Evolutionary conservation across 108 stramenopile species (phyloP).

Genomic region (Asterionellopsis glacialis): DNA sequence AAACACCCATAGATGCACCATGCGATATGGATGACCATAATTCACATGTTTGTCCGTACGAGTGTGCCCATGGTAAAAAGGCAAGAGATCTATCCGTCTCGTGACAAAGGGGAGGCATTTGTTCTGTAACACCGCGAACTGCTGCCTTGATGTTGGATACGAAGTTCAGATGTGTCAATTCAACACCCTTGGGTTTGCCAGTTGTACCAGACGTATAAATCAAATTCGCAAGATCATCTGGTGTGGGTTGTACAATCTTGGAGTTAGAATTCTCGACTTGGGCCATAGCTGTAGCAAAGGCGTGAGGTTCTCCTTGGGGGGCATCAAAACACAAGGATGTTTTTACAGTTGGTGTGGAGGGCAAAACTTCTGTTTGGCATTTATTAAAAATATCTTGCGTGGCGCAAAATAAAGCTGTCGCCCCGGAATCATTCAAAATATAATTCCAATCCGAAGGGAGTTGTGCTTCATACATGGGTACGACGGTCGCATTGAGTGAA

Average conservation of each 20-base stretch:
- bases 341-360: constrained; percentile 61
- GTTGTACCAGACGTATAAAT: constrained; percentile 98
- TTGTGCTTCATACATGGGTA: constrained; percentile 98
- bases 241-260: constrained; percentile 42
- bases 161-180: constrained; percentile 87
- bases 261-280: constrained; percentile 25
- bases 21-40: constrained; percentile 80
- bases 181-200: constrained; percentile 93
- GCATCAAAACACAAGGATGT: constrained; percentile 73
- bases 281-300: constrained; percentile 61
- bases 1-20: constrained; percentile 85
- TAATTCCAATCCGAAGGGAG: constrained; percentile 91
- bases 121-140: constrained; percentile 54
- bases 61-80: constrained; percentile 96
- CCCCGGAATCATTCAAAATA: constrained; percentile 88
- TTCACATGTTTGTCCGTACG: constrained; percentile 91
- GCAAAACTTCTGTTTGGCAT: constrained; percentile 62
- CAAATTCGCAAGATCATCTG: constrained; percentile 87
- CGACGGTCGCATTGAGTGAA: constrained; percentile 84
- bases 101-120: constrained; percentile 63
- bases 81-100: constrained; percentile 75
- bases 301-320: constrained; percentile 57
- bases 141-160: constrained; percentile 77
- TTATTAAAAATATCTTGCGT: constrained; percentile 76
- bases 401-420: constrained; percentile 66